Evolutionary conservation across 2,329 filamentous ascomycete genomes (phyloP), one percentile per base, ranked within the genome.

Genomic region (Dryadomyces quercus-mongolicae): DNA sequence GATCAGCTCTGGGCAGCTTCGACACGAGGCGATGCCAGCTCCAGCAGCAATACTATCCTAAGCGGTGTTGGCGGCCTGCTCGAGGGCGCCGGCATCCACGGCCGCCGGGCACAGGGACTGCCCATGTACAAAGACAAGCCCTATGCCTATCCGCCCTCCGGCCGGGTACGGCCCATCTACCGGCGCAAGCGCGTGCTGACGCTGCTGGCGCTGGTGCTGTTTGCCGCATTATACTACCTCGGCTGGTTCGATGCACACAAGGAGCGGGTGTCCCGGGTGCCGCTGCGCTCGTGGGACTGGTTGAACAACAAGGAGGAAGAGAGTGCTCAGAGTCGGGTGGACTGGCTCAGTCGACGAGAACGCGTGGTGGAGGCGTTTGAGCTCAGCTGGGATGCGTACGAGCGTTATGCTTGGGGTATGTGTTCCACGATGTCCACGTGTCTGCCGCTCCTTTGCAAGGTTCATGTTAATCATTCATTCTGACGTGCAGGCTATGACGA

Each of bases 71-170:
- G 78, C 51, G 76, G 74, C 56, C 76, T 90, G 57, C 83, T 91
- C 58, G 80, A 83, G 42, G 78, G 70, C 22, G 68, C 57, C 38
- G 58, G 63, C 71, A 57, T 63, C 20, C n/a, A 53, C 46, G 49
- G 51, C 36, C 48, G 56, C 31, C 38, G 34, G 18, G 43, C 49
- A 25, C 72, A 67, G 57, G 74, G 81, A 55, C 73, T 98, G 58
- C 93, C 93, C 48, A 91, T 97, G 86, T 98, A 98, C 74, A 98
- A 98, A 71, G 93, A 98, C 71, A 98, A 98, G 68, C 93, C 93
- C n/a, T 93, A 88, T 66, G 77, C 76, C 51, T 84, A 87, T 62
- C 75, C 79, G 46, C 71, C 76, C 38, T 80, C 80, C 57, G 74
- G 78, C 61, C 78, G 80, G 62, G 74, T 75, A 58, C 74, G 75